These are phyloP conservation scores for Yamadazyma sp. DNA, from an alignment of 805 yeast species.

Conservation along the genomic window DNA sequence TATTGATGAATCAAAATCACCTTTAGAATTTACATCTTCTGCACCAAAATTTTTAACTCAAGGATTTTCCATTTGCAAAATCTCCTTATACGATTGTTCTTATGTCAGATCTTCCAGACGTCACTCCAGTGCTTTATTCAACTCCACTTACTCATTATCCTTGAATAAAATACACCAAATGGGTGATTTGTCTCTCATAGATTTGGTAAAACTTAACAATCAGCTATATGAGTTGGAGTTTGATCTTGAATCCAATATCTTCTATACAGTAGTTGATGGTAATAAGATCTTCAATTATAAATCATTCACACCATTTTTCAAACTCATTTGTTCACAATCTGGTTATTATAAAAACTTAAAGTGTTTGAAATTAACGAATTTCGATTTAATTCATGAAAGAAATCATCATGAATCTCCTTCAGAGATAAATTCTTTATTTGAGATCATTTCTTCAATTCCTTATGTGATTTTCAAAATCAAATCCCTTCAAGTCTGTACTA, in stretches of 20 bases:
- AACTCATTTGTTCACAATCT: conserved; percentile 31
- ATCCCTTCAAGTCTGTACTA: conserved; percentile 28
- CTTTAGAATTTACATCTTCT: neutral
- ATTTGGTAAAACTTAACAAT: conserved; percentile 37
- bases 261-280: conserved; percentile 16
- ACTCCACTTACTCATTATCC: conserved; percentile 33
- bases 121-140: conserved; percentile 34
- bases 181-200: conserved; percentile 48
- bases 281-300: conserved; percentile 26
- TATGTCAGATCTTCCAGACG: conserved; percentile 15
- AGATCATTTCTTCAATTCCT: conserved; percentile 19
- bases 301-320: conserved; percentile 26
- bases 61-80: conserved; percentile 11
- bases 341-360: conserved; percentile 28
- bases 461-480: conserved; percentile 22
- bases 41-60: neutral
- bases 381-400: conserved; percentile 24
- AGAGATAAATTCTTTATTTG: conserved; percentile 8
- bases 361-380: conserved; percentile 26
- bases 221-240: conserved; percentile 38
- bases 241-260: conserved; percentile 50
- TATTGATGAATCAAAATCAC: conserved; percentile 38
- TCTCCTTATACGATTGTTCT: conserved; percentile 21
- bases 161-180: conserved; percentile 39
- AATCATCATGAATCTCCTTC: conserved; percentile 15